Base-by-base conservation (phyloP, 1,139 yeast species). In the Lodderomyces orthopsilosis region DNA sequence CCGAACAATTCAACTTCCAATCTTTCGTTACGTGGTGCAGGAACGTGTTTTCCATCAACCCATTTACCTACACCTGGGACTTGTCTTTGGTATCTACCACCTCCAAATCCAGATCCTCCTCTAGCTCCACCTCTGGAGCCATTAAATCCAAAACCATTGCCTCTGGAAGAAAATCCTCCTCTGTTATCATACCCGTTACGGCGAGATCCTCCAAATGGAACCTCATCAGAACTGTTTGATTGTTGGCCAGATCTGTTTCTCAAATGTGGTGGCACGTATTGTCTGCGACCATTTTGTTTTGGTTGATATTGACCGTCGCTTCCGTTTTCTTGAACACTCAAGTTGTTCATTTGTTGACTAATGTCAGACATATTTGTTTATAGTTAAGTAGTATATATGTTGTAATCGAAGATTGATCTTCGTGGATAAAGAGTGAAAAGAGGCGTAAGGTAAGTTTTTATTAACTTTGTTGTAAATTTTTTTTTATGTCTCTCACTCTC, bases 1-100 rank as follows among this genome's bases (percentile, higher is more conserved):
- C 98, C 98, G 59, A 87, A 94, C 54, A 94, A 75, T 61, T 89
- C 93, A 47, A 76, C 58, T 70, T 93, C 98, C 55, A 85, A 60
- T 48, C 75, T 72, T 59, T 80, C 81, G 65, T 87, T 86, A 53
- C 74, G 76, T 43, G 82, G 77, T 47, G 96, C 89, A 46, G 95
- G 96, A 53, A 81, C 76, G 65, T 93, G 98, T 62, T 81, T 81
- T 55, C 98, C 98, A 59, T 91, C 87, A 47, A 76, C 83, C 81
- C 91, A 93, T 55, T 75, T 76, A 56, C 96, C 96, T 47, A 75
- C 77, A 50, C 81, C 79, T 22, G 74, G 69, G n/a, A 44, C 30
- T 51, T 49, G 42, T 45, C 49, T 47, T 50, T 47, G 47, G 49
- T 59, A 64, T 46, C 70, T 59, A 40, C 67, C 66, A 41, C 67